These are phyloP conservation scores for Mycena filopes DNA, from an alignment of 768 basidiomycete species.

Conservation along the genomic window DNA sequence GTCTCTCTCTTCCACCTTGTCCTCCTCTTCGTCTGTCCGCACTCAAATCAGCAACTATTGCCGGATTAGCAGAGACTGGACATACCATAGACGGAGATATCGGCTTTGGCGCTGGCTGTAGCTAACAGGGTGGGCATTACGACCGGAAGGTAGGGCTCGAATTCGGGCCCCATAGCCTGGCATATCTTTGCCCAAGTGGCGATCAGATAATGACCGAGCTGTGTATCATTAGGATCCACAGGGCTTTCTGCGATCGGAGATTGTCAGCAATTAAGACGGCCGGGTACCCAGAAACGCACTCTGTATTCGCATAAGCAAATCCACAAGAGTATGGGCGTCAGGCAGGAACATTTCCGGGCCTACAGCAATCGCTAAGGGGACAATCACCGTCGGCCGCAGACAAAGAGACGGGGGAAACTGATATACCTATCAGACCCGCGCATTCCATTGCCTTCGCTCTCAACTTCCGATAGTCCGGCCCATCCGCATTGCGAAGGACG, in stretches of 20 bases:
- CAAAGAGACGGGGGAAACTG: neutral
- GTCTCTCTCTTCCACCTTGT: slow-evolving; percentile 66
- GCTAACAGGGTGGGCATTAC: slow-evolving; percentile 85
- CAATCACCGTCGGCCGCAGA: neutral
- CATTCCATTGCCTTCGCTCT: slow-evolving; percentile 92
- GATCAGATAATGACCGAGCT: slow-evolving; percentile 79
- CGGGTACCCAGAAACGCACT: slow-evolving; percentile 54
- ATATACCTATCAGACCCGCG: slow-evolving; percentile 81
- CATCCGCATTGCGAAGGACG: slow-evolving; percentile 78
- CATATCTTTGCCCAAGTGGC: slow-evolving; percentile 92
- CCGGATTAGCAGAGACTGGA: neutral
- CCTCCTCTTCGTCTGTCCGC: slow-evolving; percentile 62
- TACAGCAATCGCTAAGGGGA: slow-evolving; percentile 79
- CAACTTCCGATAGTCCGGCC: slow-evolving; percentile 72
- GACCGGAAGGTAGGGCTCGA: slow-evolving; percentile 85
- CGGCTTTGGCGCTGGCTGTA: slow-evolving; percentile 83
- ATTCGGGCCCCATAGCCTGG: slow-evolving; percentile 85
- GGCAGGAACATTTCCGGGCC: slow-evolving; percentile 82
- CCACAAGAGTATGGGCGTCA: slow-evolving; percentile 77
- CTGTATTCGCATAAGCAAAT: slow-evolving; percentile 80
- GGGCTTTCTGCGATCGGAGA: slow-evolving; percentile 63
- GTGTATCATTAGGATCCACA: slow-evolving; percentile 75
- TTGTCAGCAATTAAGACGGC: neutral
- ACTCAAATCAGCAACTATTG: neutral
- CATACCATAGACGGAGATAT: slow-evolving; percentile 78